Percentiles rank a stretch among this genome's conserved stretches.
Evolutionary conservation across 208 protist genomes (phyloP).

Genomic region (Crithidia brevicula): DNA sequence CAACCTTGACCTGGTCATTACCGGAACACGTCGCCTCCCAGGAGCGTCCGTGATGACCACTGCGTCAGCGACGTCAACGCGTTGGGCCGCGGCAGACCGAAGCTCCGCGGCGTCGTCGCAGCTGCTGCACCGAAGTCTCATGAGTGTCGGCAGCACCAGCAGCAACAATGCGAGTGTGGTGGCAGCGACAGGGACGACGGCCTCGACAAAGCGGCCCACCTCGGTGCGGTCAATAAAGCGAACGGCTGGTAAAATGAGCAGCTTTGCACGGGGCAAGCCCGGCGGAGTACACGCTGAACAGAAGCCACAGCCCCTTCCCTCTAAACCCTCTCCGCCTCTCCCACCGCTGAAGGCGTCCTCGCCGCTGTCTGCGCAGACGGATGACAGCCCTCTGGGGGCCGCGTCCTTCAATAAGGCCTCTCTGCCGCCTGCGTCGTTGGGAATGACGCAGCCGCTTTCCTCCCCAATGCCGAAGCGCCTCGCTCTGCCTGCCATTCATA

Average conservation of each 20-base stretch:
- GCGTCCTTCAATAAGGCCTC: neutral
- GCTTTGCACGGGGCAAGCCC: neutral
- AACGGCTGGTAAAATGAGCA: neutral
- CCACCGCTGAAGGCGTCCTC: neutral
- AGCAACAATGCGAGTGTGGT: constrained; percentile 9
- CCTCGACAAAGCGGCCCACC: neutral
- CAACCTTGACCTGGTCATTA: neutral
- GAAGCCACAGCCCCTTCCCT: neutral
- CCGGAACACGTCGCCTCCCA: neutral
- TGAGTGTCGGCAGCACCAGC: constrained; percentile 10
- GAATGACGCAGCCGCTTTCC: neutral
- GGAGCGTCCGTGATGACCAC: too few relatives aligned
- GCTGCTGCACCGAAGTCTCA: constrained; percentile 2
- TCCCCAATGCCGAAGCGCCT: neutral
- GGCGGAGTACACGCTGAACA: too few relatives aligned
- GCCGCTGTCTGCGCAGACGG: neutral
- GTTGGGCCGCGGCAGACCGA: constrained; percentile 6
- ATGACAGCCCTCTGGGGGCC: neutral
- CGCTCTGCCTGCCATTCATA: constrained; percentile 1
- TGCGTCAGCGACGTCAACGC: too few relatives aligned
- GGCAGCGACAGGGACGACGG: neutral
- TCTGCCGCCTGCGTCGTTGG: neutral
- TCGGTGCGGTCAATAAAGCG: neutral
- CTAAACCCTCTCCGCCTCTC: neutral
- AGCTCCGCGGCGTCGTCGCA: constrained; percentile 1